Conservation (phyloP, 139 green algal genomes). For the Volvox africanus region DNA sequence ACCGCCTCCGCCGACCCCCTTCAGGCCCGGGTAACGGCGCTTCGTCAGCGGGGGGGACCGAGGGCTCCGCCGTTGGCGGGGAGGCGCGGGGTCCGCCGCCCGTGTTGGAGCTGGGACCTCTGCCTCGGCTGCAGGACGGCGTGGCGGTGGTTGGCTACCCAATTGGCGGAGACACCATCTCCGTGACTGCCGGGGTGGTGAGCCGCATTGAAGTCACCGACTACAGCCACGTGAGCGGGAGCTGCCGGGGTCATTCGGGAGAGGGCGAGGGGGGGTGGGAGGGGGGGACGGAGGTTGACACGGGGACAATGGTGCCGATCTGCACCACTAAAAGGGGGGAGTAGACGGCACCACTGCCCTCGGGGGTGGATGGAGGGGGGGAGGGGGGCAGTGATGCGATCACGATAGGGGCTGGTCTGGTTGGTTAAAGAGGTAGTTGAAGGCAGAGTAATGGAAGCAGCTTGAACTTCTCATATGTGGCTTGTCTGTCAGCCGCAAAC, state of each 20-base stretch:
- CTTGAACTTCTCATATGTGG: too few species aligned
- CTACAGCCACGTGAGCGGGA: constrained; percentile 73
- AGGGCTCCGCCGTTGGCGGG: background rate
- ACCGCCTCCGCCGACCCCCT: too few species aligned
- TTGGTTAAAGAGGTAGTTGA: background rate
- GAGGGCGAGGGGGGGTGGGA: background rate
- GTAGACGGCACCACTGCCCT: too few species aligned
- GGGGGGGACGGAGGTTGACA: too few species aligned
- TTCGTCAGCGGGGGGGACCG: background rate
- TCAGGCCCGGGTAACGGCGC: too few species aligned
- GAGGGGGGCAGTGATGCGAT: background rate
- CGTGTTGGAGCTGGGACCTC: constrained; percentile 9
- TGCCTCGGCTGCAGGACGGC: constrained; percentile 65
- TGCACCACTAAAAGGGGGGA: too few species aligned
- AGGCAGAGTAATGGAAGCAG: too few species aligned
- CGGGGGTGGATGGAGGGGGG: too few species aligned
- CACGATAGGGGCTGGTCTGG: too few species aligned
- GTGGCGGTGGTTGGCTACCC: constrained; percentile 88
- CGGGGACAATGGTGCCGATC: too few species aligned
- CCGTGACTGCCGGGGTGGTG: constrained; percentile 77
- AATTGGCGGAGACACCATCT: constrained; percentile 93
- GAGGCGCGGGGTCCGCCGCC: background rate
- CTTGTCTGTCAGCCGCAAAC: too few species aligned
- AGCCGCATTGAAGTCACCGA: constrained; percentile 93
- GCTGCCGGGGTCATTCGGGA: background rate